These are phyloP conservation scores for Cucumis melo DNA, from an alignment of 306 rosid species.

Conservation along the genomic window DNA sequence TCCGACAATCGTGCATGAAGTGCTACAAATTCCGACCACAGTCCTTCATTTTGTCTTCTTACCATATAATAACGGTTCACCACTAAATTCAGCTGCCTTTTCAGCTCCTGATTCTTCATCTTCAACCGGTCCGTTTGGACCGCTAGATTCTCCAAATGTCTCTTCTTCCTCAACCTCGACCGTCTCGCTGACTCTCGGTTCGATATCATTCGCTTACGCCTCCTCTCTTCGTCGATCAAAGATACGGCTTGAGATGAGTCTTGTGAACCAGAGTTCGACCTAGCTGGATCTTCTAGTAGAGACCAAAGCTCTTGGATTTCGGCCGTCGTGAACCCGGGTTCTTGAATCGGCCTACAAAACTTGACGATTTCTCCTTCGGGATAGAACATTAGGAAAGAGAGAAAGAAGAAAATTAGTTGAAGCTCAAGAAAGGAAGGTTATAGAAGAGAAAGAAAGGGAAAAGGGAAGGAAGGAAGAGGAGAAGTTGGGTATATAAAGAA, in stretches of 20 bases:
- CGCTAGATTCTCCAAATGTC: slow-evolving; percentile 7
- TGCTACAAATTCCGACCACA: slow-evolving; percentile 7
- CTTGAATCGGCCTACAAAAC: background rate
- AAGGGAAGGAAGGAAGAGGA: slow-evolving; percentile 10
- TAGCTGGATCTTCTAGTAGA: background rate
- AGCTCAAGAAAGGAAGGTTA: background rate
- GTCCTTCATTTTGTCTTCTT: background rate
- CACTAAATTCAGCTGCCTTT: background rate
- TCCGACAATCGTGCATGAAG: background rate
- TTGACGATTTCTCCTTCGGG: background rate
- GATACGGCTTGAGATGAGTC: background rate
- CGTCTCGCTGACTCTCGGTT: slow-evolving; percentile 12
- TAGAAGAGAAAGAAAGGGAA: slow-evolving; percentile 1
- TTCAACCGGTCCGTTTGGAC: slow-evolving; percentile 1
- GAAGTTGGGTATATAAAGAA: slow-evolving; percentile 1
- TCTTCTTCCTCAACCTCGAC: slow-evolving; percentile 9
- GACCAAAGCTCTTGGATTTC: slow-evolving; percentile 11
- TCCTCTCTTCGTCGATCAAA: background rate
- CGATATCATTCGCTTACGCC: background rate
- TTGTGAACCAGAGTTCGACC: background rate
- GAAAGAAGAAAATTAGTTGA: background rate
- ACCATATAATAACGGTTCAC: background rate
- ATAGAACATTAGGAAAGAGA: background rate
- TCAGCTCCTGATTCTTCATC: slow-evolving; percentile 1
- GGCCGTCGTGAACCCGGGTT: background rate